Evolutionary conservation across 78 protist species (phyloP), one percentile per base, ranked within the genome.

Genomic region (Tieghemostelium lacteum): DNA sequence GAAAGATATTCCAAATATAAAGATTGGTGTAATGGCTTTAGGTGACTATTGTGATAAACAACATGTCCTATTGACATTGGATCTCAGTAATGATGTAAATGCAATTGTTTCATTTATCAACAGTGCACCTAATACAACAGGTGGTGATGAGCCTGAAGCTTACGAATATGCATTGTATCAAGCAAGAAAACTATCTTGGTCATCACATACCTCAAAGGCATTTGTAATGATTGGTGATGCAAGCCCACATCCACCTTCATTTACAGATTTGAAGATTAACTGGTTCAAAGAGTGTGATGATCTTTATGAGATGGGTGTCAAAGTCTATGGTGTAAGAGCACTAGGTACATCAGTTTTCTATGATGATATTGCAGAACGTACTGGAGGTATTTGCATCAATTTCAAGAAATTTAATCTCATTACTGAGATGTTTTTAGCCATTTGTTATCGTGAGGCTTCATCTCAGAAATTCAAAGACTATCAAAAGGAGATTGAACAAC

Each of bases 401-500:
- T 83, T 92, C 26, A 70, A 70, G 16, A 85, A 73, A 24, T 92
- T 92, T 31, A 20, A 45, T 36, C 39, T 78, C 29, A 85, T 92
- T 45, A 92, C 95, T 17, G 93, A 92, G 31, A 92, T 92, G 95
- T 83, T 92, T 58, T 75, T 92, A 69, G 95, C 95, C 5, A 74
- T 91, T 52, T 91, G 94, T 49, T 91, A 76, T 34, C 50, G 94
- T 36, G 94, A 91, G 40, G 86, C 87, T 29, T 70, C 76, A 39
- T 52, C 20, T 7, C 71, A 88, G 36, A 78, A 88, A 34, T 78
- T 88, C 39, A 40, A 75, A 28, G 52, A 70, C 20, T 88, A 60
- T 34, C 63, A 75, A 78, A 29, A 42, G 4, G 94, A 88, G 45
- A 54, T 88, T 50, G 39, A 49, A 22, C 42, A 50, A 33, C 39